Conservation (phyloP, 2,329 filamentous ascomycete genomes). For the Diaporthe batatas region DNA sequence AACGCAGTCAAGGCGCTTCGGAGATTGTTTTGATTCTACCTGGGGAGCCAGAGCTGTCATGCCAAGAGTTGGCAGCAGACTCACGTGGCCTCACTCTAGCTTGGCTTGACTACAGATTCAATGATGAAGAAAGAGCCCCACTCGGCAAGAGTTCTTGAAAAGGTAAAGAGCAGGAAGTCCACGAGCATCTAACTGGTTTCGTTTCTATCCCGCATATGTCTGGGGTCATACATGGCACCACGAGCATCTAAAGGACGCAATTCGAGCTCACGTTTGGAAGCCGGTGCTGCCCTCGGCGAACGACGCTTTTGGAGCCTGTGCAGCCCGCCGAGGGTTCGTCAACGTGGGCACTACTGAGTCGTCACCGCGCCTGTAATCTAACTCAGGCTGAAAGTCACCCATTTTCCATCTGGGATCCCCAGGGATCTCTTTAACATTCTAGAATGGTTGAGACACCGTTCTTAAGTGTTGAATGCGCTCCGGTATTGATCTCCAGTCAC, state of each 20-base stretch:
- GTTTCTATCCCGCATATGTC: too few relatives aligned
- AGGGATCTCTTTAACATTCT: not conserved
- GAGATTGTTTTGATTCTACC: not conserved
- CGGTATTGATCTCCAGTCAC: not conserved
- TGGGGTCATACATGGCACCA: too few relatives aligned
- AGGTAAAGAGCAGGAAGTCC: not conserved
- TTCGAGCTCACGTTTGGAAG: not conserved
- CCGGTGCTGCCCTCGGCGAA: not conserved
- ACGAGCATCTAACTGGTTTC: accelerated
- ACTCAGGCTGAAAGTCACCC: not conserved
- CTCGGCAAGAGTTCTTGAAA: not conserved
- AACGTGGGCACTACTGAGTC: slow-evolving; percentile 19
- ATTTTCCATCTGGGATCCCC: not conserved
- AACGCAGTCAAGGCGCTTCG: not conserved
- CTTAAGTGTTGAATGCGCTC: not conserved
- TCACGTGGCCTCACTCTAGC: not conserved
- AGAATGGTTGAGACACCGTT: not conserved
- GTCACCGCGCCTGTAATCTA: slow-evolving; percentile 18
- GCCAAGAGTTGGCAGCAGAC: not conserved
- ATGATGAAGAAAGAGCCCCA: not conserved
- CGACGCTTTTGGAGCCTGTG: not conserved
- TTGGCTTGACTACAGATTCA: not conserved
- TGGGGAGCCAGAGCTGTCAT: not conserved
- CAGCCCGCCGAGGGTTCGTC: not conserved
- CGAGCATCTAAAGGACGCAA: too few relatives aligned